phyloP scores from a whole-genome alignment of 78 protist genomes.

The slime mould (Dictyostelium discoideum) region dicty_2.7 NC_007091.3:3829001-3829500 shows the following conservation, averaged over 20 bases:
- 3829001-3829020: conserved; percentile 75
- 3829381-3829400: conserved; percentile 59
- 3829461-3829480: conserved; percentile 75
- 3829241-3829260: neutral
- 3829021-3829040: conserved; percentile 27
- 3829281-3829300: conserved; percentile 43
- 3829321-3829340: conserved; percentile 48
- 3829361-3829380: conserved; percentile 72
- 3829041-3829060: too few relatives aligned
- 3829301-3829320: conserved; percentile 54
- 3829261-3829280: conserved; percentile 60
- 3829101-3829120: too few relatives aligned
- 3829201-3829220: neutral
- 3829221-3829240: neutral
- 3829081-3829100: neutral
- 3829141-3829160: conserved; percentile 6
- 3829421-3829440: conserved; percentile 68
- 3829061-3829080: neutral
- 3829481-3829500: conserved; percentile 60
- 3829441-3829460: conserved; percentile 47
- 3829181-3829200: neutral
- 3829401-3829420: conserved; percentile 73
- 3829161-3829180: conserved; percentile 10
- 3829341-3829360: conserved; percentile 61
- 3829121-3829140: too few relatives aligned